Conservation (phyloP, 176 grass and related monocot species). For the Typha latifolia region DNA sequence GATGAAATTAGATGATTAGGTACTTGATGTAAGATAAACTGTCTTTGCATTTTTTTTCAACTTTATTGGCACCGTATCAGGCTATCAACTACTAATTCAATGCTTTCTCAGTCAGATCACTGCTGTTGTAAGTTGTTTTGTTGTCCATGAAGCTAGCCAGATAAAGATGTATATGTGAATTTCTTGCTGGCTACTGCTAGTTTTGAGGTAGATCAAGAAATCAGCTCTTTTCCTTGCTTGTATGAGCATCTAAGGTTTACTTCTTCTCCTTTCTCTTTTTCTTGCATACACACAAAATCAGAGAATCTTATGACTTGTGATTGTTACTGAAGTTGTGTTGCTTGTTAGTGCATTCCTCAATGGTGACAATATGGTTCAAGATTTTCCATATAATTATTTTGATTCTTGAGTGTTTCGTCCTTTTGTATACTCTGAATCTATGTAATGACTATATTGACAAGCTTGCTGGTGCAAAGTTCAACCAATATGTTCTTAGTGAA, state of each 20-base stretch:
- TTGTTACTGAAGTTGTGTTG: no score
- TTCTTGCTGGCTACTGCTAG: neutral
- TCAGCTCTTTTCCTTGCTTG: neutral
- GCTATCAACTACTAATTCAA: neutral
- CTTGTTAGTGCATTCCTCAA: no score
- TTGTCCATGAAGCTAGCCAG: neutral
- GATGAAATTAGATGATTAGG: constrained; percentile 45
- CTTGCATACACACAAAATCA: no score
- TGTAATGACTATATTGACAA: no score
- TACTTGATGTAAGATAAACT: constrained; percentile 13
- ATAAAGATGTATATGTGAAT: neutral
- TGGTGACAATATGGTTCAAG: no score
- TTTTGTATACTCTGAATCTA: no score
- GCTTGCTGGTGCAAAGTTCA: no score
- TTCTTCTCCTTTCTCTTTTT: neutral
- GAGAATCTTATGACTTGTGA: no score
- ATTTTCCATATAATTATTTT: no score
- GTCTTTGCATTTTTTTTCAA: neutral
- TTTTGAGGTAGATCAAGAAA: neutral
- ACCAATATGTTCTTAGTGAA: no score
- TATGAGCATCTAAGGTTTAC: neutral
- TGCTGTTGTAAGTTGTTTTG: constrained; percentile 1
- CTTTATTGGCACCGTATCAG: neutral
- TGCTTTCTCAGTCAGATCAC: neutral
- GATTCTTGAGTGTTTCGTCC: no score